Evolutionary conservation across 176 grass and related monocot species (phyloP).

Genomic region (Lolium rigidum): DNA sequence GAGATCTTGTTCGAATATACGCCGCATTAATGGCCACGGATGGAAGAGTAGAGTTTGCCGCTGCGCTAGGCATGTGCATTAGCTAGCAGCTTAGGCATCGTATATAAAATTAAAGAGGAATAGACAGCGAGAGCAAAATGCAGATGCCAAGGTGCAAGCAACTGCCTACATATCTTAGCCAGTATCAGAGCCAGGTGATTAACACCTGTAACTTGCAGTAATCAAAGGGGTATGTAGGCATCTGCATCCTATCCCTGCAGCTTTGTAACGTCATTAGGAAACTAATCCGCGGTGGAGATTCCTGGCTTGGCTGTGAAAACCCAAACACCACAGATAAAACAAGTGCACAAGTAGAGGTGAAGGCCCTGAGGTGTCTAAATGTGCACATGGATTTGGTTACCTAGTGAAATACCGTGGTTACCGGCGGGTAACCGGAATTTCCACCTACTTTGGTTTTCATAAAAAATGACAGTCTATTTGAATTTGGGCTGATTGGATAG

Average conservation of each 20-base stretch:
- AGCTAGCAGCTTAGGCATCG: background rate
- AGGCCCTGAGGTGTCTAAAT: background rate
- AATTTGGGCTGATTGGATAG: too few relatives aligned
- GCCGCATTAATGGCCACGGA: background rate
- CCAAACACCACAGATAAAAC: background rate
- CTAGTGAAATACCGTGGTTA: too few relatives aligned
- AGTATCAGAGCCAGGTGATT: slow-evolving; percentile 17
- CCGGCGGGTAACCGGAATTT: too few relatives aligned
- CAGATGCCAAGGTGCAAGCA: slow-evolving; percentile 20
- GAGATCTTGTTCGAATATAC: slow-evolving; percentile 15
- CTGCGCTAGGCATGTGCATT: background rate
- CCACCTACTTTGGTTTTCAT: too few relatives aligned
- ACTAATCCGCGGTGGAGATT: slow-evolving; percentile 9
- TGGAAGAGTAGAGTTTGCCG: background rate
- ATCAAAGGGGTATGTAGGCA: background rate
- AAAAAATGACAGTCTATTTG: too few relatives aligned
- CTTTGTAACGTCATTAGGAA: slow-evolving; percentile 10
- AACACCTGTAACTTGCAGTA: slow-evolving; percentile 16
- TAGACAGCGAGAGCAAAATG: background rate
- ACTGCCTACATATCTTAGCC: slow-evolving; percentile 39
- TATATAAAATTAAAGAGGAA: background rate
- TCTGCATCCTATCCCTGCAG: slow-evolving; percentile 25
- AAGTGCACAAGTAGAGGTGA: background rate
- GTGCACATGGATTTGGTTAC: background rate
- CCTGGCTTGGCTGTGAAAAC: slow-evolving; percentile 12